Base-by-base conservation (phyloP, 208 protist genomes). In the Trypanosoma brucei region DNA sequence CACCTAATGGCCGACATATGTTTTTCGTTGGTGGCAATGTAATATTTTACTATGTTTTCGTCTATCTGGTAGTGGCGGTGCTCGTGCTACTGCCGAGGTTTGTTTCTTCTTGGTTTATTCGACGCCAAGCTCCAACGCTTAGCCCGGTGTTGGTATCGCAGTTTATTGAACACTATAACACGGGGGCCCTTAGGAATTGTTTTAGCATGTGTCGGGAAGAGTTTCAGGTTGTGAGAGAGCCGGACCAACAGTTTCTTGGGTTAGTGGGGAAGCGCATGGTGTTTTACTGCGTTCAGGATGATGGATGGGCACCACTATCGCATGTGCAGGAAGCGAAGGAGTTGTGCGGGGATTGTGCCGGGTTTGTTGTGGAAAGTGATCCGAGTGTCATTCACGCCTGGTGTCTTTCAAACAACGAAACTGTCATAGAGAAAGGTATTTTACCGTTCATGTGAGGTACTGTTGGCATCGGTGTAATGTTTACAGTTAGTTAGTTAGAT, bases 211-310 rank as follows among this genome's bases (percentile, higher is more conserved):
- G 55, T 2, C 70, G 74, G 54, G 68, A 80, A 8, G 86, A 92
- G 72, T 84, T 79, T 61, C 66, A 65, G 30, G 74, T 76, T 63
- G 38, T 92, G 31, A 38, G 76, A 49, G 62, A 76, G 8, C 77
- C 79, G 4, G 86, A 92, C 56, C 65, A 45, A 0, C 50, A 62
- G 13, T 65, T 92, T 30, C 59, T 92, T 49, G 56, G 62, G 1
- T 45, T 45, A 1, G 55, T 81, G 3, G 73, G 84, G 62, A 71
- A 87, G 34, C 59, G 67, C 31, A 76, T 92, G 75, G 75, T 85
- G 13, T 54, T 92, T 48, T 92, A 86, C 62, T 92, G 83, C 58
- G 86, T 92, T 3, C 59, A 60, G 36, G 37, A 52, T 11, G 86
- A 92, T 58, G 75, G 66, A 14, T 92, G 86, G 86, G 79, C 42